Evolutionary conservation across 108 stramenopile genomes (phyloP).

Genomic region (Poteriospumella lacustris): DNA sequence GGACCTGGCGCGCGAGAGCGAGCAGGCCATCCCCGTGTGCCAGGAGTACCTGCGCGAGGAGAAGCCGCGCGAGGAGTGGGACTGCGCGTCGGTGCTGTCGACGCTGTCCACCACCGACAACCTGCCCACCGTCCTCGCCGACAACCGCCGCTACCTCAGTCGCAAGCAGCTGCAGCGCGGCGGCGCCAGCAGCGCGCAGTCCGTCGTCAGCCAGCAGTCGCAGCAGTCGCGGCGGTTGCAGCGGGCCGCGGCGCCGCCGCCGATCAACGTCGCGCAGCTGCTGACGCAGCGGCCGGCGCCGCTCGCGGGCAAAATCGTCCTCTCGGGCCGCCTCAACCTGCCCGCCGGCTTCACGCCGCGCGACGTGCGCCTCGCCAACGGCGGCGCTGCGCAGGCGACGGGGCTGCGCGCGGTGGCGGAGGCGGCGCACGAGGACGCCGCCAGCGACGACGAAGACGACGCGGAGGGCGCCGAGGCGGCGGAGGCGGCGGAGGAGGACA

Average conservation of each 20-base stretch:
- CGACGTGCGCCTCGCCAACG: background rate
- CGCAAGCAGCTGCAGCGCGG: conserved; percentile 44
- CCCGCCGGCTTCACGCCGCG: background rate
- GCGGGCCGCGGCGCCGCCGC: conserved; percentile 17
- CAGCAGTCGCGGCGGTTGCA: background rate
- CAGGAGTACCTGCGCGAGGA: conserved; percentile 72
- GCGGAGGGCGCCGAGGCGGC: conserved; percentile 36
- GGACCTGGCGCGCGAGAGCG: conserved; percentile 37
- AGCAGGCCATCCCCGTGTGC: conserved; percentile 65
- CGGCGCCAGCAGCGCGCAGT: conserved; percentile 41
- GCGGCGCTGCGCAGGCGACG: conserved; percentile 67
- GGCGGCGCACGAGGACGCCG: conserved; percentile 38
- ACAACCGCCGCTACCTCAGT: conserved; percentile 32
- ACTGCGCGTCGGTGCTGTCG: conserved; percentile 88
- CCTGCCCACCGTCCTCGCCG: conserved; percentile 74
- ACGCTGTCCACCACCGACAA: conserved; percentile 95
- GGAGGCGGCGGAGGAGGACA: conserved; percentile 53
- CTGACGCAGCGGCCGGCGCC: background rate
- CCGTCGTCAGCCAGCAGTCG: background rate
- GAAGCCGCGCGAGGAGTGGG: conserved; percentile 72
- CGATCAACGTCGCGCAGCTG: background rate
- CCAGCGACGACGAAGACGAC: conserved; percentile 37
- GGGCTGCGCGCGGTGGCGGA: conserved; percentile 76
- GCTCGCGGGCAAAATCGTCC: conserved; percentile 51
- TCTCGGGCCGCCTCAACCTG: conserved; percentile 46